phyloP scores from a whole-genome alignment of 768 basidiomycete genomes.

The Russula virescens region DNA sequence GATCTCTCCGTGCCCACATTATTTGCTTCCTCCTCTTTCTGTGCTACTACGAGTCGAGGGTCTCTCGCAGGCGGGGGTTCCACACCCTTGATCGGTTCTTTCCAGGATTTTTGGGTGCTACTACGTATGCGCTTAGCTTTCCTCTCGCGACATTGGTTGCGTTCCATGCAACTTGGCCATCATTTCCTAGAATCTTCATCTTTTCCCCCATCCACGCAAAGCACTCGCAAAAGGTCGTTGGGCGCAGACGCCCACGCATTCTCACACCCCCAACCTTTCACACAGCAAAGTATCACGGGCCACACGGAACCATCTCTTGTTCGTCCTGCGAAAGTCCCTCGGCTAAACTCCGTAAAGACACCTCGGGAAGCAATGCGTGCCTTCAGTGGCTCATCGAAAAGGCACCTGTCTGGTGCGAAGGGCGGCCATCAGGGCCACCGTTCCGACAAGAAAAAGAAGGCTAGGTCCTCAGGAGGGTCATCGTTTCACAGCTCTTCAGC shows the following conservation, averaged over 20 bases:
- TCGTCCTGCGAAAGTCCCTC: slow-evolving; percentile 10
- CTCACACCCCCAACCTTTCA: neutral
- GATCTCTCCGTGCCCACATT: neutral
- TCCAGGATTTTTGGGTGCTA: slow-evolving; percentile 7
- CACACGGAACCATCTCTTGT: neutral
- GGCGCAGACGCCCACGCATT: slow-evolving; percentile 36
- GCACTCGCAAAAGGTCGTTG: slow-evolving; percentile 43
- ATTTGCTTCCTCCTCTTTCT: neutral
- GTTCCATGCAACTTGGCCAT: slow-evolving; percentile 55
- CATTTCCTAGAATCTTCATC: slow-evolving; percentile 28
- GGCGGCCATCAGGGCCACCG: slow-evolving; percentile 4
- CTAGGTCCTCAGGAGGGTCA: neutral
- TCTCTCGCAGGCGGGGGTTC: neutral
- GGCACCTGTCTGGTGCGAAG: neutral
- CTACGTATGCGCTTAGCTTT: slow-evolving; percentile 46
- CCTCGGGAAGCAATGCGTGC: slow-evolving; percentile 14
- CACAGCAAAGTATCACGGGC: slow-evolving; percentile 1
- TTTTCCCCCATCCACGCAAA: slow-evolving; percentile 22
- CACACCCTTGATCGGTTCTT: neutral
- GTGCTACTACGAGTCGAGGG: no score
- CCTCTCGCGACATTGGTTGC: slow-evolving; percentile 43
- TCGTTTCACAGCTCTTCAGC: slow-evolving; percentile 6
- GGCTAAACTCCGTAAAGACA: neutral
- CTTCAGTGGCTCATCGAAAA: slow-evolving; percentile 15
- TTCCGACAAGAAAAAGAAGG: neutral